Percentiles rank a stretch among this genome's conserved stretches.
These are phyloP conservation scores for Botrytis medusae DNA, from an alignment of 2,329 filamentous ascomycete species.

Conservation along the genomic window DNA sequence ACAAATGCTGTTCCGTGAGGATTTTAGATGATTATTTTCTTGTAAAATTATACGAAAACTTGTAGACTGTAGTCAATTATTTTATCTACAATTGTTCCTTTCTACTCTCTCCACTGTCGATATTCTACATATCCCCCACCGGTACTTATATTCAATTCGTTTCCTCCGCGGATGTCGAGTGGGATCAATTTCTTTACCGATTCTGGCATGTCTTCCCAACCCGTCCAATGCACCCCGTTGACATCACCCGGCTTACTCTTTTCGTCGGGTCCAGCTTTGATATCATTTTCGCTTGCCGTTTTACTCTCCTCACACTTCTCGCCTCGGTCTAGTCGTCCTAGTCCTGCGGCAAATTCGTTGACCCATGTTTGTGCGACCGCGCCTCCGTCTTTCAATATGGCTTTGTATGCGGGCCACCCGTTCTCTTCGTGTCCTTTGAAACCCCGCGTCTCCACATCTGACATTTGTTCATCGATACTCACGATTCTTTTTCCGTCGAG, in stretches of 20 bases:
- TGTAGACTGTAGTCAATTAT: not conserved
- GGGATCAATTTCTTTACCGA: not conserved
- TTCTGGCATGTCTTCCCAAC: not conserved
- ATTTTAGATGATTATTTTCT: no score
- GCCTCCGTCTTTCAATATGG: not conserved
- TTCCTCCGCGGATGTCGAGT: slow-evolving; percentile 1
- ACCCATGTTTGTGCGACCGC: not conserved
- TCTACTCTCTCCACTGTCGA: not conserved
- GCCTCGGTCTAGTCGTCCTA: not conserved
- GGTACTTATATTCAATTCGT: not conserved
- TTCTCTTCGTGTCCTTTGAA: not conserved
- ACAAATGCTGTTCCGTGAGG: no score
- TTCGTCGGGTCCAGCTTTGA: not conserved
- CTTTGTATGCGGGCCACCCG: no score
- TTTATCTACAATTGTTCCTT: not conserved
- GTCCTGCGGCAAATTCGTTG: not conserved
- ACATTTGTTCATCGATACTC: slow-evolving; percentile 51
- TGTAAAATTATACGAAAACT: not conserved
- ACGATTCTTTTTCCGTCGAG: slow-evolving; percentile 76
- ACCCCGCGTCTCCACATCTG: not conserved
- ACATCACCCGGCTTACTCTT: no score
- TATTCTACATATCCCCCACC: slow-evolving; percentile 1
- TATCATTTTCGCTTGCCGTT: not conserved
- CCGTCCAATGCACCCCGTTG: not conserved
- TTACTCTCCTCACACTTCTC: slow-evolving; percentile 3